Evolutionary conservation across 176 grass and related monocot species (phyloP).

Genomic region (Zizania latifolia): DNA sequence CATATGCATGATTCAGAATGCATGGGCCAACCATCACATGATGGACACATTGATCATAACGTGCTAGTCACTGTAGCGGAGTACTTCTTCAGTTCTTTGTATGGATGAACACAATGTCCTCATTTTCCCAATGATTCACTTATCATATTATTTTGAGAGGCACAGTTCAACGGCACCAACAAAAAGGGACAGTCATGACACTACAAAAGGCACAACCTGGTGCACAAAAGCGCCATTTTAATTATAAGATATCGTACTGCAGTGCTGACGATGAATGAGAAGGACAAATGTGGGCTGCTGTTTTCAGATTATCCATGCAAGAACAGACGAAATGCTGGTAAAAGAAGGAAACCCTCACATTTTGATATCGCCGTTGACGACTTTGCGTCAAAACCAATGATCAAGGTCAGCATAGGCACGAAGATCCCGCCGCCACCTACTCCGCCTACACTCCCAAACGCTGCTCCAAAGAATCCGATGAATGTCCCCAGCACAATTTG

Average conservation of each 20-base stretch:
- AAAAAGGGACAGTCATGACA: background rate
- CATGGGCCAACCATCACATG: background rate
- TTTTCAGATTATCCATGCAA: background rate
- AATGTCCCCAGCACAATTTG: slow-evolving; percentile 35
- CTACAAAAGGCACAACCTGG: background rate
- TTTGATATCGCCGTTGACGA: slow-evolving; percentile 55
- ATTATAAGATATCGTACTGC: background rate
- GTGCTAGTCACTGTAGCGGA: background rate
- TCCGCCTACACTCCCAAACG: slow-evolving; percentile 50
- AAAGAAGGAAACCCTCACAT: slow-evolving; percentile 22
- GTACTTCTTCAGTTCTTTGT: background rate
- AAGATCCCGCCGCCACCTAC: slow-evolving; percentile 57
- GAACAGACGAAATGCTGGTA: background rate
- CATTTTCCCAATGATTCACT: background rate
- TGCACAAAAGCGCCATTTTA: background rate
- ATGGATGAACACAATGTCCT: background rate
- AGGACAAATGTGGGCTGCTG: background rate
- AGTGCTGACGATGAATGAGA: background rate
- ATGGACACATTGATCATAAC: background rate
- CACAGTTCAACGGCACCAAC: background rate
- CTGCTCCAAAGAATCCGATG: slow-evolving; percentile 45
- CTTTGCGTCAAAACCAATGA: slow-evolving; percentile 60
- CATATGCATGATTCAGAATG: background rate
- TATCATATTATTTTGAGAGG: background rate
- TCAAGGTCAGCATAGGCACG: slow-evolving; percentile 57